phyloP scores from a whole-genome alignment of 495 filamentous ascomycete genomes.

The Chaetomium fimeti region DNA sequence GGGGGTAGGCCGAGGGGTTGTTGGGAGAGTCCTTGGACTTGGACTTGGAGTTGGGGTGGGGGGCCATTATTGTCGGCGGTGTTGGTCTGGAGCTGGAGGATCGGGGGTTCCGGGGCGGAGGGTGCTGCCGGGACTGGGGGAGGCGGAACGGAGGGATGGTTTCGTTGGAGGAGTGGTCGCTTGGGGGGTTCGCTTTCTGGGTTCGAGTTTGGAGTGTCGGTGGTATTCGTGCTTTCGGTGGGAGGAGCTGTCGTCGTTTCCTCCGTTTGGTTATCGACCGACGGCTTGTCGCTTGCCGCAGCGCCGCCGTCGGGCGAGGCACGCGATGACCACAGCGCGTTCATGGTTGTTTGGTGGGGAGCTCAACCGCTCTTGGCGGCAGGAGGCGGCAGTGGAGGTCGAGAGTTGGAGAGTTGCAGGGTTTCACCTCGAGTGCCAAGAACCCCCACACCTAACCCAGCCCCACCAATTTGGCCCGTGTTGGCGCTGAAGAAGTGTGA shows the following conservation, averaged over 20 bases:
- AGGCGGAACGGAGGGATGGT: slow-evolving; percentile 15
- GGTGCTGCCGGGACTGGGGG: slow-evolving; percentile 8
- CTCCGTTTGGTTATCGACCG: slow-evolving; percentile 12
- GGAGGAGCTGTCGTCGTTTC: slow-evolving; percentile 1
- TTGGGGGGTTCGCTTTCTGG: slow-evolving; percentile 12
- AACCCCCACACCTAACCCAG: slow-evolving; percentile 9
- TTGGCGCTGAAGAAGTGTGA: neutral
- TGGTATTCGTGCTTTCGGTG: neutral
- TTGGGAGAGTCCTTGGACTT: neutral
- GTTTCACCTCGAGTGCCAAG: neutral
- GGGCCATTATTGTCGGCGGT: neutral
- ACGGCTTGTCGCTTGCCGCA: slow-evolving; percentile 17
- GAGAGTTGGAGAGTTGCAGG: slow-evolving; percentile 2
- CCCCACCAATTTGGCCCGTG: neutral
- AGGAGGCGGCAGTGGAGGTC: slow-evolving; percentile 10
- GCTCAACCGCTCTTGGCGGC: slow-evolving; percentile 19
- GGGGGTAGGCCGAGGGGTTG: neutral
- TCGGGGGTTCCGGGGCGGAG: slow-evolving; percentile 19
- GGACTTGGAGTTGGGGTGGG: neutral
- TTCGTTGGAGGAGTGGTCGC: slow-evolving; percentile 23
- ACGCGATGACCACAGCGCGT: slow-evolving; percentile 44
- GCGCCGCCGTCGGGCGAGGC: slow-evolving; percentile 34
- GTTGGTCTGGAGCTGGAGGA: neutral
- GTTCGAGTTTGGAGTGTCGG: neutral
- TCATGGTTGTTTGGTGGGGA: slow-evolving; percentile 39